Conservation (phyloP, 1,284 basidiomycete species). For the Melampsora larici-populina region DNA sequence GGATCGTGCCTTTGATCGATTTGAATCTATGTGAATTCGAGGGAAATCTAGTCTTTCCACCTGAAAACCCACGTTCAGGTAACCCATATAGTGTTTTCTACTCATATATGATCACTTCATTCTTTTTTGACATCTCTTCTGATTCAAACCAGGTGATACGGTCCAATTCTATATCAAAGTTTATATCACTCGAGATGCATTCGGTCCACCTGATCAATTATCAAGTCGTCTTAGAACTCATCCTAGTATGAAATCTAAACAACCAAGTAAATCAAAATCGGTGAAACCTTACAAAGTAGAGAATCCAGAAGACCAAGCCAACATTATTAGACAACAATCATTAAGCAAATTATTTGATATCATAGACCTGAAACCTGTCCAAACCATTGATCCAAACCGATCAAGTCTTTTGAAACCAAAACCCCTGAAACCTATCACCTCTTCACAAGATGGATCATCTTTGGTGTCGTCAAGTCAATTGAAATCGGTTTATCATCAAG, state of each 20-base stretch:
- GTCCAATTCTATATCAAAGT: constrained; percentile 41
- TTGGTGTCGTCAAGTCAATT: too few relatives aligned
- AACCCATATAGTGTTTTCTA: too few relatives aligned
- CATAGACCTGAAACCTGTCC: constrained; percentile 45
- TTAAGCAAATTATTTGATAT: constrained; percentile 49
- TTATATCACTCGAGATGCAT: constrained; percentile 24
- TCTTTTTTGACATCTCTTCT: background rate
- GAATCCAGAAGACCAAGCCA: constrained; percentile 51
- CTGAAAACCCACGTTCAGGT: constrained; percentile 18
- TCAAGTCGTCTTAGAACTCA: background rate
- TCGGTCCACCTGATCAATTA: constrained; percentile 29
- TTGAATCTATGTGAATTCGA: constrained; percentile 21
- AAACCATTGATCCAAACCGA: too few relatives aligned
- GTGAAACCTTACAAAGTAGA: too few relatives aligned
- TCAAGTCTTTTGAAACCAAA: too few relatives aligned
- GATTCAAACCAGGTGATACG: constrained; percentile 21
- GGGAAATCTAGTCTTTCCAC: constrained; percentile 29
- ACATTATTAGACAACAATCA: constrained; percentile 40
- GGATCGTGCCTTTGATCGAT: constrained; percentile 32
- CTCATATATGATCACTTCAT: too few relatives aligned
- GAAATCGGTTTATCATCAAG: too few relatives aligned
- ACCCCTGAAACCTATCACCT: too few relatives aligned
- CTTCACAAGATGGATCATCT: too few relatives aligned
- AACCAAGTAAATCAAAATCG: background rate
- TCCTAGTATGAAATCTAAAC: constrained; percentile 2